A percentile compares a stretch with the other conserved stretches of the same genome.
These are phyloP conservation scores for Oryza meridionalis DNA, from an alignment of 176 grass and related monocot species.

Conservation along the genomic window DNA sequence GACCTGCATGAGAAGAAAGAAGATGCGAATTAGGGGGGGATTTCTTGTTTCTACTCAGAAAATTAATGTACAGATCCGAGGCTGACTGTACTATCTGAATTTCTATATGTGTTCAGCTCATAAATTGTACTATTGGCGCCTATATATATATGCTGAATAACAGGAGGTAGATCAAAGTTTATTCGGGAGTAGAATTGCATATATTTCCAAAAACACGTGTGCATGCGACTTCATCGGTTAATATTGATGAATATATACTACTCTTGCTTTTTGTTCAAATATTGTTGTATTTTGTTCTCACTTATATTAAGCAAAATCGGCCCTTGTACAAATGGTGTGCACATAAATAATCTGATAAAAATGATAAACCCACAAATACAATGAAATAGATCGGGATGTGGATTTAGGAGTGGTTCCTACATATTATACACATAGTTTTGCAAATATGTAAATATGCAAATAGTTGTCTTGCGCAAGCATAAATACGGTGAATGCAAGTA, in stretches of 20 bases:
- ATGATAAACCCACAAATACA: neutral
- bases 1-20: too few species aligned
- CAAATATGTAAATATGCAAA: neutral
- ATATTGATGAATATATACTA: neutral
- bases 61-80: neutral
- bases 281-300: too few species aligned
- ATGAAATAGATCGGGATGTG: neutral
- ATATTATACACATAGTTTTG: neutral
- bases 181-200: neutral
- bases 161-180: neutral
- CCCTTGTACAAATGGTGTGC: neutral
- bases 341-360: neutral
- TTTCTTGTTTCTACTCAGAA: too few species aligned
- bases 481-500: neutral
- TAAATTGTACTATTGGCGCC: too few species aligned
- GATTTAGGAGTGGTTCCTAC: neutral
- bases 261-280: neutral
- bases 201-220: too few species aligned
- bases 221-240: too few species aligned
- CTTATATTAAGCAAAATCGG: too few species aligned
- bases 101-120: too few species aligned
- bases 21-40: too few species aligned
- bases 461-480: neutral
- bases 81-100: neutral
- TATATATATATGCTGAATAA: too few species aligned